These are phyloP conservation scores for Brassica juncea DNA, from an alignment of 345 rosid genomes.

Conservation along the genomic window DNA sequence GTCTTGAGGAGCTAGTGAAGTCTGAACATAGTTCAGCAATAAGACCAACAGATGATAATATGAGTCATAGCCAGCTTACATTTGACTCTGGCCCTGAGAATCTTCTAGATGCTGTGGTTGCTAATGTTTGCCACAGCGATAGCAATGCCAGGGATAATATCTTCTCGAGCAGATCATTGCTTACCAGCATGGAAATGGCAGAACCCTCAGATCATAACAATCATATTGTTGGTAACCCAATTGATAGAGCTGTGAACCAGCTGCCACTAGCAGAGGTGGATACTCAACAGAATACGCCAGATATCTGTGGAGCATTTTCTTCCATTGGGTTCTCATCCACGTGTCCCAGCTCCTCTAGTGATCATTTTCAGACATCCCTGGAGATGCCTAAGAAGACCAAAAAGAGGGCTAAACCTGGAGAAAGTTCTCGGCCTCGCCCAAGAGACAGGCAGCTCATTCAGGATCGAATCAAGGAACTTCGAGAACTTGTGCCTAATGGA, in stretches of 20 bases:
- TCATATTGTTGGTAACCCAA: slow-evolving; percentile 43
- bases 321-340: slow-evolving; percentile 71
- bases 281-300: slow-evolving; percentile 53
- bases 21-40: slow-evolving; percentile 45
- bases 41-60: slow-evolving; percentile 56
- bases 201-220: slow-evolving; percentile 54
- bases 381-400: slow-evolving; percentile 68
- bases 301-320: slow-evolving; percentile 58
- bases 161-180: slow-evolving; percentile 50
- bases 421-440: slow-evolving; percentile 88
- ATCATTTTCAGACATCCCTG: slow-evolving; percentile 60
- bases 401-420: slow-evolving; percentile 85
- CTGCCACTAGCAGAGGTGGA: slow-evolving; percentile 47
- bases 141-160: slow-evolving; percentile 55
- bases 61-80: slow-evolving; percentile 59
- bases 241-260: slow-evolving; percentile 52
- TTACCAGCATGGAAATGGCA: slow-evolving; percentile 51
- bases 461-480: slow-evolving; percentile 93
- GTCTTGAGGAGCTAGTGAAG: slow-evolving; percentile 51
- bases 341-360: slow-evolving; percentile 66
- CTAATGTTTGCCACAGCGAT: slow-evolving; percentile 58
- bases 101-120: slow-evolving; percentile 91
- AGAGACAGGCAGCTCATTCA: slow-evolving; percentile 97
- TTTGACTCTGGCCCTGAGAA: slow-evolving; percentile 63
- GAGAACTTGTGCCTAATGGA: slow-evolving; percentile 95